phyloP scores from a whole-genome alignment of 257 asterid species.

The Petunia secreta region DNA sequence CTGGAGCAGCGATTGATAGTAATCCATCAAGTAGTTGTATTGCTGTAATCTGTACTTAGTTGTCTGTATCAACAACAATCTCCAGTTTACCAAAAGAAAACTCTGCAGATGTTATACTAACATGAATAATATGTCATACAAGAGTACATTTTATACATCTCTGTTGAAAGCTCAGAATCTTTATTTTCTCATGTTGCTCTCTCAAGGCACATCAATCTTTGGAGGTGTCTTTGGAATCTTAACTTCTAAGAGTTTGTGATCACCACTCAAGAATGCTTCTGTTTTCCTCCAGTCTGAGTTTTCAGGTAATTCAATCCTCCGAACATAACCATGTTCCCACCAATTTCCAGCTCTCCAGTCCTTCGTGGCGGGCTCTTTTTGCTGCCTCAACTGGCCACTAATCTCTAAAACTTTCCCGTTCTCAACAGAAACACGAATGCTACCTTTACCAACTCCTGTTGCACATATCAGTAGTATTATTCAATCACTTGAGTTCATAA shows the following conservation, averaged over 20 bases:
- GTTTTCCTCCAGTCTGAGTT: conserved; percentile 58
- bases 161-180: neutral
- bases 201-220: neutral
- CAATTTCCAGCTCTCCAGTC: conserved; percentile 65
- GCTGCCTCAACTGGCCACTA: conserved; percentile 55
- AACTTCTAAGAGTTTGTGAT: conserved; percentile 46
- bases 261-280: conserved; percentile 59
- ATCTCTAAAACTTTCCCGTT: conserved; percentile 71
- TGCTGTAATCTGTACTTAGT: too few species aligned
- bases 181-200: conserved; percentile 9
- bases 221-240: conserved; percentile 49
- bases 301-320: conserved; percentile 74
- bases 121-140: neutral
- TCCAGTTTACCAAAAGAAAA: too few species aligned
- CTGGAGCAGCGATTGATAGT: too few species aligned
- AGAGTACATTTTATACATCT: conserved; percentile 20
- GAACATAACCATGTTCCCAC: conserved; percentile 89
- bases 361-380: conserved; percentile 36
- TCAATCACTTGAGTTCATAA: too few species aligned
- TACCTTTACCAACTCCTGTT: conserved; percentile 42
- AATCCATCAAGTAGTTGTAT: too few species aligned
- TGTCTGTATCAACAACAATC: too few species aligned
- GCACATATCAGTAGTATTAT: neutral
- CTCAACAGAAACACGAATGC: conserved; percentile 50
- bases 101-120: neutral